Evolutionary conservation across 768 basidiomycete genomes (phyloP).

Genomic region (Russula olivacea): DNA sequence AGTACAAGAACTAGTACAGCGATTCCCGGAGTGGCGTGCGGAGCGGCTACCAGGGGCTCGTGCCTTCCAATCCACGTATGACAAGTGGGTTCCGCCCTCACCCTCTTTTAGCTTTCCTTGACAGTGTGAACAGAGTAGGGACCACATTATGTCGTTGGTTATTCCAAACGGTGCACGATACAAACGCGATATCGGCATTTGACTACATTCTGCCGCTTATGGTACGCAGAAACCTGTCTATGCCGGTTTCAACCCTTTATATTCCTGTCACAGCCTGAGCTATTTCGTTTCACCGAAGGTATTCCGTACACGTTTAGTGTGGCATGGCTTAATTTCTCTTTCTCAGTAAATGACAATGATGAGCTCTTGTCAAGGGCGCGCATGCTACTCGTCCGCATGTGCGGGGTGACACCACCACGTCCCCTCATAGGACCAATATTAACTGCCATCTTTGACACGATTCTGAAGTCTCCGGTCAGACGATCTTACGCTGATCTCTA

Average conservation of each 20-base stretch:
- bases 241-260: conserved; percentile 10
- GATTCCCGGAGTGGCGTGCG: conserved; percentile 63
- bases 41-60: conserved; percentile 67
- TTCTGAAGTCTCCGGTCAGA: conserved; percentile 66
- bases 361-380: conserved; percentile 62
- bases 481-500: conserved; percentile 6
- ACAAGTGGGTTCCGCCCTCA: conserved; percentile 44
- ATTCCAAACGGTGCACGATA: conserved; percentile 66
- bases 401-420: conserved; percentile 74
- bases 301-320: neutral
- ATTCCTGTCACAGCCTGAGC: conserved; percentile 48
- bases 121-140: conserved; percentile 43
- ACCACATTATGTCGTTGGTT: conserved; percentile 73
- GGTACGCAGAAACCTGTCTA: conserved; percentile 39
- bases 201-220: conserved; percentile 79
- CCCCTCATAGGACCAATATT: conserved; percentile 63
- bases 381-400: conserved; percentile 73
- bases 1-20: conserved; percentile 53
- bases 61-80: conserved; percentile 83
- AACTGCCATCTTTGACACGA: conserved; percentile 67
- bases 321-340: neutral
- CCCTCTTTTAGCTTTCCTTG: neutral
- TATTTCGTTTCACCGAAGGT: conserved; percentile 73
- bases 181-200: conserved; percentile 68
- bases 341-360: conserved; percentile 63